Percentiles rank a stretch among this genome's conserved stretches.
phyloP scores from a whole-genome alignment of 1,284 basidiomycete genomes.

The Heterobasidion irregulare region DNA sequence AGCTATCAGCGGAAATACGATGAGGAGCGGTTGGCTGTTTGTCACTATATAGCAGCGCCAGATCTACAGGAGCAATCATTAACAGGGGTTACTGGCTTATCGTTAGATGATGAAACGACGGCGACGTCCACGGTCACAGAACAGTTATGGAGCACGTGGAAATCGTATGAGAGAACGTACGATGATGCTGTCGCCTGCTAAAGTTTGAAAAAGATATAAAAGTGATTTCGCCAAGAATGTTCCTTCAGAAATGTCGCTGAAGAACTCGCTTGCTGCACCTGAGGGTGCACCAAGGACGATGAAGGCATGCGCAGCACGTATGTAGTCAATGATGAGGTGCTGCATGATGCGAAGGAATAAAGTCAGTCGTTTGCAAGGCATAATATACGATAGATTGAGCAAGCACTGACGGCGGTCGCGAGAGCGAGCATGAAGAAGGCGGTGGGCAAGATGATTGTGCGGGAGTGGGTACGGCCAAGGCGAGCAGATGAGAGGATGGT shows the following conservation, averaged over 20 bases:
- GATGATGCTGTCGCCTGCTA: background rate
- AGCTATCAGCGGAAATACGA: background rate
- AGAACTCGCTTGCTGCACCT: background rate
- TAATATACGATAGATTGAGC: background rate
- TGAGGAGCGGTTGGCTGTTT: background rate
- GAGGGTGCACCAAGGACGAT: background rate
- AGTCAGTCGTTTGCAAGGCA: too few relatives aligned
- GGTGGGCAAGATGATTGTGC: background rate
- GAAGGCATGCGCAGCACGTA: background rate
- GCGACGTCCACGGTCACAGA: too few relatives aligned
- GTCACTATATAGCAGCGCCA: background rate
- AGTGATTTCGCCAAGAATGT: background rate
- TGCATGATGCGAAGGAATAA: background rate
- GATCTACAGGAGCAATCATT: background rate
- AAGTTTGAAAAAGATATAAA: background rate
- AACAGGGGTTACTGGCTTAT: background rate
- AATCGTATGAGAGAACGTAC: background rate
- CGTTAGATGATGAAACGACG: too few relatives aligned
- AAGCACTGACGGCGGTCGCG: conserved; percentile 2
- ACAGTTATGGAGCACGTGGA: too few relatives aligned
- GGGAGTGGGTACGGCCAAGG: too few relatives aligned
- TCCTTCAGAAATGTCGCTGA: background rate
- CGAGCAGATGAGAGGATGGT: background rate
- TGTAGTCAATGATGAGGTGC: background rate
- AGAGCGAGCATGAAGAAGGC: conserved; percentile 6